Evolutionary conservation across 169 alveolate genomes (phyloP), one percentile per base, ranked within the genome.

Genomic region (Cryptosporidium felis): DNA sequence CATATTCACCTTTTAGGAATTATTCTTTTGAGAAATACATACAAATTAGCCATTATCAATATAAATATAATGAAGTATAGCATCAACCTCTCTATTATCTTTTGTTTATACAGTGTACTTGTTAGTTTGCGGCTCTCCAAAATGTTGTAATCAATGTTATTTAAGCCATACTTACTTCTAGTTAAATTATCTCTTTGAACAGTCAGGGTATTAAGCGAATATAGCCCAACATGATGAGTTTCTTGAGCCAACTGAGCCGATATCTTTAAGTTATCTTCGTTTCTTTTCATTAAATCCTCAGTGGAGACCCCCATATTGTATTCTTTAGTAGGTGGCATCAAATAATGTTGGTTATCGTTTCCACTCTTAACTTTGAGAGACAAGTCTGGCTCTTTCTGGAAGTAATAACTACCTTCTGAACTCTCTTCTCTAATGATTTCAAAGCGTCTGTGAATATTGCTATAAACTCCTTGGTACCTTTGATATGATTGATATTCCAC

Each of bases 191-290:
- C 85, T 18, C 85, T 74, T 32, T 74, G 85, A 12, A 74, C 56
- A n/a, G 49, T 74, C 26, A 74, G 47, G 36, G 74, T 74, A 74
- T 56, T 74, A 42, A 74, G 56, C 8, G 85, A 74, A 53, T 74
- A 40, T 5, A 53, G 21, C 18, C 85, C 85, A 18, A 74, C 41
- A 9, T 74, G 46, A 12, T 74, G 66, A 18, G 85, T 74, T 18
- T 74, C 85, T 30, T 74, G 85, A 51, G 85, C 85, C 41, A 74
- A 32, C 10, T 74, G 18, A n/a, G 85, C 44, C 5, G 85, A 53
- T 47, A 74, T 74, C 12, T 44, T 74, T 4, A 74, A 34, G 56
- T 74, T 74, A 53, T 74, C 66, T 26, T 74, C 67, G 41, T 74
- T 74, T 36, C 67, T 74, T 1, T 38, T 51, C 59, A 74, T 56